Evolutionary conservation across 2,329 filamentous ascomycete species (phyloP).

Genomic region (Aureobasidium lini): DNA sequence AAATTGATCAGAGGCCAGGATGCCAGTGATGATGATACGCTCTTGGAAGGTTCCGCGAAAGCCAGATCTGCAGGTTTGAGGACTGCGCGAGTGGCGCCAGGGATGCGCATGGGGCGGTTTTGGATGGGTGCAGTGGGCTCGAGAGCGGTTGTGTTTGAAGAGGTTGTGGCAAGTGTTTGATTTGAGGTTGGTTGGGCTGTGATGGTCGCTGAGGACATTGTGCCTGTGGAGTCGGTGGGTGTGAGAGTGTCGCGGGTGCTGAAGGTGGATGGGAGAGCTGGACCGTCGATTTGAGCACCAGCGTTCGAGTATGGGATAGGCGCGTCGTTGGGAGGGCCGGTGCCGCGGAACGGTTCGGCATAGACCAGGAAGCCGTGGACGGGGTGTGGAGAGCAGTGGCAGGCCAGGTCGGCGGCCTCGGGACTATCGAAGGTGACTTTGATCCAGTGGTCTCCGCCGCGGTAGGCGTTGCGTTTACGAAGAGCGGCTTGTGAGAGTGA

Average conservation of each 20-base stretch:
- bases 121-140: constrained; percentile 7
- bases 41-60: constrained; percentile 39
- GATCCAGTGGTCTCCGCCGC: constrained; percentile 86
- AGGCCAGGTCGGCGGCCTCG: constrained; percentile 42
- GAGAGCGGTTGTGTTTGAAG: constrained; percentile 8
- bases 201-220: constrained; percentile 36
- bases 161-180: not conserved
- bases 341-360: constrained; percentile 40
- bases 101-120: constrained; percentile 24
- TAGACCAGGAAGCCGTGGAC: constrained; percentile 42
- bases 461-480: constrained; percentile 70
- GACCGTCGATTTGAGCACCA: constrained; percentile 24
- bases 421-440: constrained; percentile 46
- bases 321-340: constrained; percentile 36
- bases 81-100: constrained; percentile 31
- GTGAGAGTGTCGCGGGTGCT: constrained; percentile 27
- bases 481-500: constrained; percentile 66
- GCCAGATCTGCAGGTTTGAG: constrained; percentile 39
- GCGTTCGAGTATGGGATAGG: constrained; percentile 33
- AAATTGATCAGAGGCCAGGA: constrained; percentile 22
- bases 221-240: constrained; percentile 28
- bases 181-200: constrained; percentile 18
- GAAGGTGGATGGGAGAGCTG: constrained; percentile 23
- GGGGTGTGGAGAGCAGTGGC: constrained; percentile 39
- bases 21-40: constrained; percentile 22